A percentile compares a stretch with the other conserved stretches of the same genome.
Evolutionary conservation across 805 yeast genomes (phyloP).

Genomic region (Vanderwaltozyma polyspora): DNA sequence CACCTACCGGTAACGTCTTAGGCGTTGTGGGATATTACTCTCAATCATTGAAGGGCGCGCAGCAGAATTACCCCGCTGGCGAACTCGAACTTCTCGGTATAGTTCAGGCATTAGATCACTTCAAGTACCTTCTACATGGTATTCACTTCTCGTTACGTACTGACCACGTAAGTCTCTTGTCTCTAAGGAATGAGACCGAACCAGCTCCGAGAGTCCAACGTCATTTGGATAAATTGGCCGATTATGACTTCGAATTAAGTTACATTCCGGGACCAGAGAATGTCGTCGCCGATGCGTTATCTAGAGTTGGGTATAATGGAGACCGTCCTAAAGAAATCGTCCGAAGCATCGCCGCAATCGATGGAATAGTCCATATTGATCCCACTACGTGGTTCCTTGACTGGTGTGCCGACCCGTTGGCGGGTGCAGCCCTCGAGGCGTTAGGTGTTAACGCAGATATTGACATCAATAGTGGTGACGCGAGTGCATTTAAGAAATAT

Average conservation of each 20-base stretch:
- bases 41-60: conserved; percentile 33
- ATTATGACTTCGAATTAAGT: conserved; percentile 6
- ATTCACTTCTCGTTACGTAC: conserved; percentile 4
- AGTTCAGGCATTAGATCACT: conserved; percentile 7
- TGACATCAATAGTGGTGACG: no score
- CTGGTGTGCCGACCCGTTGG: no score
- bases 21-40: conserved; percentile 9
- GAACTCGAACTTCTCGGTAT: conserved; percentile 10
- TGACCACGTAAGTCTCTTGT: conserved; percentile 6
- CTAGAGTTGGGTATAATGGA: no score
- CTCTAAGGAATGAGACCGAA: conserved; percentile 5
- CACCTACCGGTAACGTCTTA: conserved; percentile 3
- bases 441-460: no score
- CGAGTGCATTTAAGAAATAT: no score
- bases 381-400: no score
- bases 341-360: no score
- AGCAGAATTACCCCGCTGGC: conserved; percentile 7
- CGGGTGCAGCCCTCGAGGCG: no score
- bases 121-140: conserved; percentile 8
- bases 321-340: no score
- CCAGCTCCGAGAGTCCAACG: conserved; percentile 4
- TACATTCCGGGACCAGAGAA: conserved; percentile 6
- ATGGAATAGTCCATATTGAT: no score
- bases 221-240: conserved; percentile 6
- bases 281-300: conserved; percentile 10